Percentiles rank a stretch among this genome's conserved stretches.
Evolutionary conservation across 352 stramenopile genomes (phyloP).

Genomic region (Pythium apleroticum): DNA sequence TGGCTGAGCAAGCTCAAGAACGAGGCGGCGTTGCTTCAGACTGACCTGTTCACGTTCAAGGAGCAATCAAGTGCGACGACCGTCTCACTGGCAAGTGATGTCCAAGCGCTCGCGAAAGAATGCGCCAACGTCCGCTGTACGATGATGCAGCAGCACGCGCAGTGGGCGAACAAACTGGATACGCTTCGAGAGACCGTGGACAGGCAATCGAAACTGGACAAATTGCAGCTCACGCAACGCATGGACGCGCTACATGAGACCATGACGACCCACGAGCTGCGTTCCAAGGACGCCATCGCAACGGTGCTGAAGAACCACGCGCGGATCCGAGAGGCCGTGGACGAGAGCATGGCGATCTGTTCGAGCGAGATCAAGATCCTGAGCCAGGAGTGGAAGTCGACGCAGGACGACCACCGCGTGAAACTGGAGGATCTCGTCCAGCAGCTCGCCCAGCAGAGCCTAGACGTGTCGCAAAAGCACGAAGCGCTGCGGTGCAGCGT

Average conservation of each 20-base stretch:
- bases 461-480: constrained; percentile 21
- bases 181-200: constrained; percentile 45
- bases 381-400: constrained; percentile 41
- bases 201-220: constrained; percentile 49
- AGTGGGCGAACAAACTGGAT: constrained; percentile 45
- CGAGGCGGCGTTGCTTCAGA: constrained; percentile 40
- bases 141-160: constrained; percentile 39
- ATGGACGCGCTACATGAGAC: constrained; percentile 45
- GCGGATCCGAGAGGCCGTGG: constrained; percentile 46
- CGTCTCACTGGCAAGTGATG: constrained; percentile 39
- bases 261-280: constrained; percentile 38
- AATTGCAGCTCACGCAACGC: constrained; percentile 41
- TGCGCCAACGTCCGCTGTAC: constrained; percentile 33
- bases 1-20: constrained; percentile 41
- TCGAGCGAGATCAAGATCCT: constrained; percentile 50
- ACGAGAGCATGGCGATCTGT: constrained; percentile 59
- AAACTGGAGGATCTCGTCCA: constrained; percentile 20
- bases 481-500: constrained; percentile 43
- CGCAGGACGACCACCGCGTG: constrained; percentile 29
- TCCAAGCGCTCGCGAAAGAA: constrained; percentile 49
- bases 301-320: constrained; percentile 55
- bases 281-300: constrained; percentile 42
- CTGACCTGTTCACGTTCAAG: constrained; percentile 41
- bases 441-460: constrained; percentile 5
- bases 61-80: constrained; percentile 31